Evolutionary conservation across 1,139 yeast genomes (phyloP), one percentile per base, ranked within the genome.

Genomic region (Zhuliangozyma blackwelliae): DNA sequence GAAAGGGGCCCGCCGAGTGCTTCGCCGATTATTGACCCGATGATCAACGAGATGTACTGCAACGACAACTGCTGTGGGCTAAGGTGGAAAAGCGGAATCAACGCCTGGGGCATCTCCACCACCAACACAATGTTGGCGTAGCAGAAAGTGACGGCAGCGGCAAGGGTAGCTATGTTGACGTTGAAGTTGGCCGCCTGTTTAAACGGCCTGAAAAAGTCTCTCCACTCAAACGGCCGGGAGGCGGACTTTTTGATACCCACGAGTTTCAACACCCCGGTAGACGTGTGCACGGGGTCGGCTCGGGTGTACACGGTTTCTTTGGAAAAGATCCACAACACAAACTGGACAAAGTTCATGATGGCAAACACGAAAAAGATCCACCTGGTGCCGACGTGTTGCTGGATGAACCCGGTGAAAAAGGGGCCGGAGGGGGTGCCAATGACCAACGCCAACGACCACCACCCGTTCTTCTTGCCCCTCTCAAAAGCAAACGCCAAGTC

Each of bases 11-110:
- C 61, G 8, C 55, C 52, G n/a, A 55, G 32, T 8, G 48, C 32
- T 37, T 56, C 61, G 11, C 61, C 61, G 33, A 56, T 39, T n/a
- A 43, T 34, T 8, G 56, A 48, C 11, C 61, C 61, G 25, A 56
- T 34, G 13, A 56, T 50, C 13, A 57, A 28, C 3, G 60, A 43
- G 28, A 56, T 38, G 37, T 47, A 54, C 40, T 56, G 60, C 19
- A 53, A 48, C 10, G 58, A 51, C 29, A 51, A 42, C 26, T 44
- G 52, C 32, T 54, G 59, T 3, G 61, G 41, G 36, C 48, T 40
- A 19, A 56, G 44, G 12, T 45, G 37, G 40, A 55, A 56, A 31
- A 47, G 41, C 27, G 41, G 40, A 28, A 52, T 54, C 40, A 52
- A 49, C 8, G 47, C 47, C 37, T 54, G 51, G 8, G 61, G 61